Evolutionary conservation across 2,329 filamentous ascomycete species (phyloP).

Genomic region (Sclerotinia glacialis): DNA sequence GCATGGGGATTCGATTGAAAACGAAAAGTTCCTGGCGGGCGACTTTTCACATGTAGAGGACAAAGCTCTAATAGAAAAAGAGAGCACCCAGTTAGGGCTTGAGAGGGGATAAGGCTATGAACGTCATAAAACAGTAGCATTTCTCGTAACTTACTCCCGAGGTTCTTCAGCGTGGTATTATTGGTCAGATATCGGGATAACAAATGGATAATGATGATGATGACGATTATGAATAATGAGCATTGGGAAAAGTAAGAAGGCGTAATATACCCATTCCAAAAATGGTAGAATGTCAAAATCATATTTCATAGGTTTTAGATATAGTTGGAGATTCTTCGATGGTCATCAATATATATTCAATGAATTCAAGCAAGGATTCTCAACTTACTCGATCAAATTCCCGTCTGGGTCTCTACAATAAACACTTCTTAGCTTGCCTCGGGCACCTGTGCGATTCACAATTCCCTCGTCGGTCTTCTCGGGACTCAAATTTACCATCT

Average conservation of each 20-base stretch:
- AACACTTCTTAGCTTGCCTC: slow-evolving; percentile 53
- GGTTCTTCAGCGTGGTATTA: background rate
- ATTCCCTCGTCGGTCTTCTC: slow-evolving; percentile 46
- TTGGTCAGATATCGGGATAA: background rate
- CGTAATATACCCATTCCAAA: slow-evolving; percentile 27
- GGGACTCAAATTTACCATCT: slow-evolving; percentile 42
- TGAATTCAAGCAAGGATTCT: background rate
- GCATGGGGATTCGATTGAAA: slow-evolving; percentile 33
- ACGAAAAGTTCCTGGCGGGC: slow-evolving; percentile 44
- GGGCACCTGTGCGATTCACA: slow-evolving; percentile 55
- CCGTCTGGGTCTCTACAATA: slow-evolving; percentile 61
- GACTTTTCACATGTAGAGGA: slow-evolving; percentile 44
- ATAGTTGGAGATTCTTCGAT: slow-evolving; percentile 28
- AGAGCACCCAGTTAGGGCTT: slow-evolving; percentile 40
- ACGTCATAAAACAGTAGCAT: slow-evolving; percentile 16
- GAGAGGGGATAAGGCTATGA: slow-evolving; percentile 34
- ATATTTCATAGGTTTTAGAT: slow-evolving; percentile 19
- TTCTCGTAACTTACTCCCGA: background rate
- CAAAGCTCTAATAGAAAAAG: slow-evolving; percentile 43
- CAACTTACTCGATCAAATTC: slow-evolving; percentile 56
- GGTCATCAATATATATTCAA: slow-evolving; percentile 10
- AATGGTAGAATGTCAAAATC: background rate
- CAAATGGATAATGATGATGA: background rate
- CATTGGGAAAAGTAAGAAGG: slow-evolving; percentile 7
- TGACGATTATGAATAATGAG: background rate